Conservation (phyloP, 2,329 filamentous ascomycete species). For the Davidsoniella australis region DNA sequence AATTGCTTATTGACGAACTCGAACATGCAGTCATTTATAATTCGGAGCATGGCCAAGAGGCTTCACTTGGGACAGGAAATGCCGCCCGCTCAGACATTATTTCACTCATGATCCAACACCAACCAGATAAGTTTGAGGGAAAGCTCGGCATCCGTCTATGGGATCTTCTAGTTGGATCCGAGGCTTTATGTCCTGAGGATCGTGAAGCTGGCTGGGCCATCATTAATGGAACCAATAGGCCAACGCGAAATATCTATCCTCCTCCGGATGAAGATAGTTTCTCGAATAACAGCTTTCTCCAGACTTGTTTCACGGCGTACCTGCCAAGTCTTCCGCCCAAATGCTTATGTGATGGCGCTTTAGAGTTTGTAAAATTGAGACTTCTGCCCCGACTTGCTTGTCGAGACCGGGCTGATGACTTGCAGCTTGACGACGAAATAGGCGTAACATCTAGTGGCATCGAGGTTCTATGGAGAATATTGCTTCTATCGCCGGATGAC, state of each 20-base stretch:
- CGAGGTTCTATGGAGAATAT: constrained; percentile 71
- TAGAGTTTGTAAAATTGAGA: constrained; percentile 43
- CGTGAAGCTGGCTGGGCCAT: constrained; percentile 54
- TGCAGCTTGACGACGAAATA: constrained; percentile 34
- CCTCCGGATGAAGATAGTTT: constrained; percentile 21
- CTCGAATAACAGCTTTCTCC: constrained; percentile 39
- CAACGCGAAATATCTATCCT: too few relatives aligned
- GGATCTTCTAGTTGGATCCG: constrained; percentile 52
- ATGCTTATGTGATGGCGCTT: constrained; percentile 42
- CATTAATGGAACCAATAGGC: constrained; percentile 25
- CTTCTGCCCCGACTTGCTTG: constrained; percentile 27
- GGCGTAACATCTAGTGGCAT: constrained; percentile 34
- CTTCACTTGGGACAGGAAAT: constrained; percentile 32
- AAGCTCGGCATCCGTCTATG: constrained; percentile 51
- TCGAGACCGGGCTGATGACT: constrained; percentile 24
- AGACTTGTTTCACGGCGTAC: constrained; percentile 35
- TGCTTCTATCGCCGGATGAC: constrained; percentile 48
- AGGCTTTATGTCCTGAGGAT: constrained; percentile 40
- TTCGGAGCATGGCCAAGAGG: constrained; percentile 11
- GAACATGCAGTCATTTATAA: constrained; percentile 33
- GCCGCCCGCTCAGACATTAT: constrained; percentile 40
- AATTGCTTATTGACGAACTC: constrained; percentile 47
- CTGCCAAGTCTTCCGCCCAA: constrained; percentile 38
- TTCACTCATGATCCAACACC: constrained; percentile 38
- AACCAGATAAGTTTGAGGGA: constrained; percentile 42